Percentiles rank a stretch among this genome's conserved stretches.
These are phyloP conservation scores for Sherardia arvensis DNA, from an alignment of 257 asterid species.

Conservation along the genomic window DNA sequence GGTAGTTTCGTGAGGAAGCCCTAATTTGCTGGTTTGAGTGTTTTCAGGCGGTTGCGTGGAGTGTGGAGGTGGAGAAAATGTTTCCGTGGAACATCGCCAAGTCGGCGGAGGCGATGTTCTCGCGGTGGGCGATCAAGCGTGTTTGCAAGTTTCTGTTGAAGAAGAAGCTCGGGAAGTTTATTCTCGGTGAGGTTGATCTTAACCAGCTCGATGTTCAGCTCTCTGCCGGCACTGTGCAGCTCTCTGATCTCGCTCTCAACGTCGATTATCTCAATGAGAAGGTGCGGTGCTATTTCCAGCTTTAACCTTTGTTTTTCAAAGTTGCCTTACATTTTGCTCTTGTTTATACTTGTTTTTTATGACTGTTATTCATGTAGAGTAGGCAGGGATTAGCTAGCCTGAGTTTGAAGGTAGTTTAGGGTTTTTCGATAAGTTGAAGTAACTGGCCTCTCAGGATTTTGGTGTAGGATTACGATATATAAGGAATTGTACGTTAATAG, in stretches of 20 bases:
- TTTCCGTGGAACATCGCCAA: slow-evolving; percentile 80
- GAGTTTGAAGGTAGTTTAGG: not conserved
- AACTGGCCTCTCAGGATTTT: not conserved
- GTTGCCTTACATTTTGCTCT: not conserved
- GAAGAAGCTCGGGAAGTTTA: slow-evolving; percentile 91
- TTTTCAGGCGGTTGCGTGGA: slow-evolving; percentile 8
- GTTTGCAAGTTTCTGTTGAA: slow-evolving; percentile 78
- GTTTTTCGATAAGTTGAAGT: not conserved
- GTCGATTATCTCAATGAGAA: slow-evolving; percentile 83
- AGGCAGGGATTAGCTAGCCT: not conserved
- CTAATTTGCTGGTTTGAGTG: not conserved
- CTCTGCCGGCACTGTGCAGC: slow-evolving; percentile 91
- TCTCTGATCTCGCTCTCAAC: slow-evolving; percentile 80
- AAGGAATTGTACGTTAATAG: too few relatives aligned
- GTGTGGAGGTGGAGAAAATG: slow-evolving; percentile 36
- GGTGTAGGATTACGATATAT: too few relatives aligned
- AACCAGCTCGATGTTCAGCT: slow-evolving; percentile 97
- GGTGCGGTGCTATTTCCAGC: slow-evolving; percentile 28
- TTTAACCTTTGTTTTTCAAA: not conserved
- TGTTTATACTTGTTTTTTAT: not conserved
- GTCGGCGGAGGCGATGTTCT: slow-evolving; percentile 96
- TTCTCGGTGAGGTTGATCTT: slow-evolving; percentile 93
- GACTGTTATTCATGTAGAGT: not conserved
- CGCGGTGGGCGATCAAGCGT: slow-evolving; percentile 94
- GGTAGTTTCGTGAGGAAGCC: not conserved